Conservation (phyloP, 2,329 filamentous ascomycete genomes). For the Colletotrichum nymphaeae region DNA sequence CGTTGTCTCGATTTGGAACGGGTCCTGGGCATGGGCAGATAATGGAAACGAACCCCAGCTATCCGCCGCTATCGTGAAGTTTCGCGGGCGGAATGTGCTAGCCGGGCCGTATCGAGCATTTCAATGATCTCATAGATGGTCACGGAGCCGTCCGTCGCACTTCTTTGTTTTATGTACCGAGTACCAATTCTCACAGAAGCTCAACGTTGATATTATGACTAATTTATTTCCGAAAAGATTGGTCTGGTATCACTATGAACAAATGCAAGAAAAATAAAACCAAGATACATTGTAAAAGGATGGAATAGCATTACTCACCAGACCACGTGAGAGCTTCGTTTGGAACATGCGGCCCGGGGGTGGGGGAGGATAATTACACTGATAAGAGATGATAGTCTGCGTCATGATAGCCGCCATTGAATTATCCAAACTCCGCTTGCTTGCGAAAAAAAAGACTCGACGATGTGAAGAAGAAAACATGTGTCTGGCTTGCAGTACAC, state of each 20-base stretch:
- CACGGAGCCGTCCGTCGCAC: too few relatives aligned
- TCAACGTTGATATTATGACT: not conserved
- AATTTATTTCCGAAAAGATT: not conserved
- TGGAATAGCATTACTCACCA: constrained; percentile 21
- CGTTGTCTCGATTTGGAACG: not conserved
- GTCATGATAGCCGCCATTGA: not conserved
- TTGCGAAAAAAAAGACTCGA: constrained; percentile 1
- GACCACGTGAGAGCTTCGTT: constrained; percentile 24
- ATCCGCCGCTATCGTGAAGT: not conserved
- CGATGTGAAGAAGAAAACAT: constrained; percentile 10
- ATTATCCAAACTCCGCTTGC: constrained; percentile 17
- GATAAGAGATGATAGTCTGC: not conserved
- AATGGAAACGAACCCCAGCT: too few relatives aligned
- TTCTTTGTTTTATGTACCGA: too few relatives aligned
- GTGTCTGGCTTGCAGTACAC: constrained; percentile 13
- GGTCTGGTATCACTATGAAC: not conserved
- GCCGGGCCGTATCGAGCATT: too few relatives aligned
- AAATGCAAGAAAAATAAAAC: not conserved
- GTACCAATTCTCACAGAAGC: not conserved
- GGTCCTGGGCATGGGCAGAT: not conserved
- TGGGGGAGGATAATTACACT: constrained; percentile 9
- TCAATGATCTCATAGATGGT: not conserved
- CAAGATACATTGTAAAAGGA: not conserved
- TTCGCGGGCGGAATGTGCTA: not conserved
- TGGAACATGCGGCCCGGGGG: not conserved